Conservation (phyloP, 2,329 filamentous ascomycete genomes). For the Cladosporium sp. region DNA sequence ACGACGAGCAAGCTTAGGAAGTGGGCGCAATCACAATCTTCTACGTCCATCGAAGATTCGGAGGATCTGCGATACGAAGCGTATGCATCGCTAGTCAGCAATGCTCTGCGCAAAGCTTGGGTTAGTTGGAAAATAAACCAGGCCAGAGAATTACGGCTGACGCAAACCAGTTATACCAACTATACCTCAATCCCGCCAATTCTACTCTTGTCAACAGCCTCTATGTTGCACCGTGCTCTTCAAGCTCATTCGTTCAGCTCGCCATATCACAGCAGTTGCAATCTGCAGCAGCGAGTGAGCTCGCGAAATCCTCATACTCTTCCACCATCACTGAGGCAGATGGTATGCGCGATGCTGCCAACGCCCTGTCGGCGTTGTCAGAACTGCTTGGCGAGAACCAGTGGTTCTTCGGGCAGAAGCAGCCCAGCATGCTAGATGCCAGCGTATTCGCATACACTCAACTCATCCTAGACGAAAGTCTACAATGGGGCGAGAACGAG, state of each 20-base stretch:
- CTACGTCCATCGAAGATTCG: constrained; percentile 44
- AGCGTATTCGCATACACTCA: constrained; percentile 88
- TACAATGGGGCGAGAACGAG: constrained; percentile 65
- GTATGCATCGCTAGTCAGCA: constrained; percentile 75
- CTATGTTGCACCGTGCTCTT: constrained; percentile 67
- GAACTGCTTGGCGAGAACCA: constrained; percentile 56
- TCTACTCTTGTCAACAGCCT: constrained; percentile 66
- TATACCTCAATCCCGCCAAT: constrained; percentile 76
- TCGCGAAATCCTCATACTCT: constrained; percentile 58
- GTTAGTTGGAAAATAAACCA: constrained; percentile 46
- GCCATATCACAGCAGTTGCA: constrained; percentile 67
- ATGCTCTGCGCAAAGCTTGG: constrained; percentile 82
- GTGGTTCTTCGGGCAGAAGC: constrained; percentile 61
- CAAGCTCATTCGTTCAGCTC: constrained; percentile 62
- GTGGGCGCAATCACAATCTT: constrained; percentile 53
- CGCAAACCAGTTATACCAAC: constrained; percentile 62
- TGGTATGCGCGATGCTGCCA: constrained; percentile 60
- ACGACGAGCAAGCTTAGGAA: constrained; percentile 66
- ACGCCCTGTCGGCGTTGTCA: constrained; percentile 64
- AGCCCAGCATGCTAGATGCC: constrained; percentile 79
- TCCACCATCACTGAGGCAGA: constrained; percentile 45
- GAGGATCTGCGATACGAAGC: constrained; percentile 64
- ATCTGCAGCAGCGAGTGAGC: constrained; percentile 70
- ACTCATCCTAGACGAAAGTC: constrained; percentile 65
- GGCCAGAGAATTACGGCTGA: not conserved